These are phyloP conservation scores for Canna indica DNA, from an alignment of 176 grass and related monocot species.

Conservation along the genomic window DNA sequence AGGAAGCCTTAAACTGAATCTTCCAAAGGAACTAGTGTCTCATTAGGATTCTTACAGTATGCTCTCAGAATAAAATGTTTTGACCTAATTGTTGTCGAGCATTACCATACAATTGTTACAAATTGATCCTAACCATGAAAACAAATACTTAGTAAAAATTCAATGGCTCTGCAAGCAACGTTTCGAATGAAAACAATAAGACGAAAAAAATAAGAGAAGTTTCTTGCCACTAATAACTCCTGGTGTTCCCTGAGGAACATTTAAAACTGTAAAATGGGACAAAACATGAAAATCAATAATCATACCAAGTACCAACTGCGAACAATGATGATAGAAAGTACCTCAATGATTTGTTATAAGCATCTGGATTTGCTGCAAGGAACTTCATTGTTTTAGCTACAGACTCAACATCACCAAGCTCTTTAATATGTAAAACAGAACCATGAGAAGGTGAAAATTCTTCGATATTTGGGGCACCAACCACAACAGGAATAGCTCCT, in stretches of 20 bases:
- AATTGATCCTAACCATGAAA: not conserved
- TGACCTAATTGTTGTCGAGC: not conserved
- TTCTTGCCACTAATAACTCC: not conserved
- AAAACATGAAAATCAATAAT: not conserved
- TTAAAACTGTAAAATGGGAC: not conserved
- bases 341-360: constrained; percentile 83
- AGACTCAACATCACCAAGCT: constrained; percentile 53
- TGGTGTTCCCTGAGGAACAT: not conserved
- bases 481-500: constrained; percentile 86
- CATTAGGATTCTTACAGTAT: not conserved
- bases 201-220: not conserved
- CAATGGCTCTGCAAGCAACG: not conserved
- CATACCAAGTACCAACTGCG: not conserved
- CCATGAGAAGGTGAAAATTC: constrained; percentile 75
- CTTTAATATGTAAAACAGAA: constrained; percentile 88
- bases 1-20: too few relatives aligned
- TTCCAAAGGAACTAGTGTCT: not conserved
- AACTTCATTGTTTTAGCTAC: constrained; percentile 75
- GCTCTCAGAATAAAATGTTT: not conserved
- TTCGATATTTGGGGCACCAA: constrained; percentile 93
- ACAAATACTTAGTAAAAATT: not conserved
- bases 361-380: constrained; percentile 58
- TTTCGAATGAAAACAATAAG: not conserved
- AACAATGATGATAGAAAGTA: constrained; percentile 9
- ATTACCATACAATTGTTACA: not conserved